A percentile compares a stretch with the other conserved stretches of the same genome.
These are phyloP conservation scores for Hypoxylon lenormandii DNA, from an alignment of 495 filamentous ascomycete genomes.

Conservation along the genomic window DNA sequence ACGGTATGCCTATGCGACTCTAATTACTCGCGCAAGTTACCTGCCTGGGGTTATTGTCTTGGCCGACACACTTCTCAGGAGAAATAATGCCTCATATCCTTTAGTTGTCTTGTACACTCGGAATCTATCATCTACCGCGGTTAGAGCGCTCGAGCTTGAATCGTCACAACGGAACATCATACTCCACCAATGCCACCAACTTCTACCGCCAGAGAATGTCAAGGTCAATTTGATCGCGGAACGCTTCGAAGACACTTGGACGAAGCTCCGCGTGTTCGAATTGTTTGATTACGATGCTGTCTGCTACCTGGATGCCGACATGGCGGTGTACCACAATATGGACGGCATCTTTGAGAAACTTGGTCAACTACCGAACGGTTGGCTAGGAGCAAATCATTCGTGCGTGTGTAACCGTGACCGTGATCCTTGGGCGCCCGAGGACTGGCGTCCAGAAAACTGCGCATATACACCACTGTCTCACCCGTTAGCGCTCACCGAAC, in stretches of 20 bases:
- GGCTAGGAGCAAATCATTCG: slow-evolving; percentile 64
- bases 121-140: slow-evolving; percentile 43
- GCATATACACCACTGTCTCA: slow-evolving; percentile 59
- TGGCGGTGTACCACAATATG: slow-evolving; percentile 61
- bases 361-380: slow-evolving; percentile 46
- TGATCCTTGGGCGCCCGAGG: slow-evolving; percentile 60
- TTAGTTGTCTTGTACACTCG: slow-evolving; percentile 63
- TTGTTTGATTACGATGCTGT: slow-evolving; percentile 56
- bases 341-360: slow-evolving; percentile 58
- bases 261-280: slow-evolving; percentile 66
- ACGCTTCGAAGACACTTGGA: slow-evolving; percentile 68
- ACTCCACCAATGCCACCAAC: slow-evolving; percentile 50
- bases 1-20: slow-evolving; percentile 56
- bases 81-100: slow-evolving; percentile 58
- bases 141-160: slow-evolving; percentile 54
- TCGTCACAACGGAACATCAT: slow-evolving; percentile 51
- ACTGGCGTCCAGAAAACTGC: slow-evolving; percentile 65
- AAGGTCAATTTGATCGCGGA: slow-evolving; percentile 54
- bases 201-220: slow-evolving; percentile 47
- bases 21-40: slow-evolving; percentile 65
- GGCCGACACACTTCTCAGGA: slow-evolving; percentile 58
- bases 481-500: slow-evolving; percentile 46
- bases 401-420: slow-evolving; percentile 67
- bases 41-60: slow-evolving; percentile 65
- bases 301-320: slow-evolving; percentile 66